A percentile compares a stretch with the other conserved stretches of the same genome.
Conservation (phyloP, 176 grass and related monocot species). For the Alloteropsis semialata region DNA sequence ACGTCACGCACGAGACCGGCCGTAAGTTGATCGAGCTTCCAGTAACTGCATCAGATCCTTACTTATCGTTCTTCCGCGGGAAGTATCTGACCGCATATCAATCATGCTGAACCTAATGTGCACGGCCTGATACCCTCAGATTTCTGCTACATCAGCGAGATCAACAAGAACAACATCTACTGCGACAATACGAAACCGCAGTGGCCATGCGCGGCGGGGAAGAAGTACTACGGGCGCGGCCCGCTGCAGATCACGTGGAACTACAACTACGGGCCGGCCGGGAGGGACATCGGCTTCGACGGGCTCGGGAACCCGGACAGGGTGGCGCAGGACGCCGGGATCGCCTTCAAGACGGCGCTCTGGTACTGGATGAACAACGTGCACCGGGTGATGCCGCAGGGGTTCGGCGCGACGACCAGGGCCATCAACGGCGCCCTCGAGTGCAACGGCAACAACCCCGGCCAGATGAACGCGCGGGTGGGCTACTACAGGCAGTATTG, state of each 20-base stretch:
- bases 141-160: conserved; percentile 87
- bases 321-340: conserved; percentile 51
- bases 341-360: conserved; percentile 68
- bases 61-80: not conserved
- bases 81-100: not conserved
- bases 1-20: conserved; percentile 67
- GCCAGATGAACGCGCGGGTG: conserved; percentile 11
- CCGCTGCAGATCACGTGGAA: conserved; percentile 73
- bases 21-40: conserved; percentile 31
- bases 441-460: conserved; percentile 49
- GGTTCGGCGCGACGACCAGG: conserved; percentile 52
- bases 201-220: conserved; percentile 49
- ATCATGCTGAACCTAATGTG: not conserved
- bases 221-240: conserved; percentile 62
- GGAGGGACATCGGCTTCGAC: conserved; percentile 57
- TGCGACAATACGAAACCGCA: conserved; percentile 26
- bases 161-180: conserved; percentile 46
- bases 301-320: conserved; percentile 54
- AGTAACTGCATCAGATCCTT: not conserved
- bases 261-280: conserved; percentile 79
- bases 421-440: conserved; percentile 49
- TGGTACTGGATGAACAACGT: conserved; percentile 83
- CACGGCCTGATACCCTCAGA: not conserved
- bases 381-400: conserved; percentile 41
- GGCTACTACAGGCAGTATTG: conserved; percentile 59